phyloP scores from a whole-genome alignment of 2,329 filamentous ascomycete genomes.

The Periconia sp. region DNA sequence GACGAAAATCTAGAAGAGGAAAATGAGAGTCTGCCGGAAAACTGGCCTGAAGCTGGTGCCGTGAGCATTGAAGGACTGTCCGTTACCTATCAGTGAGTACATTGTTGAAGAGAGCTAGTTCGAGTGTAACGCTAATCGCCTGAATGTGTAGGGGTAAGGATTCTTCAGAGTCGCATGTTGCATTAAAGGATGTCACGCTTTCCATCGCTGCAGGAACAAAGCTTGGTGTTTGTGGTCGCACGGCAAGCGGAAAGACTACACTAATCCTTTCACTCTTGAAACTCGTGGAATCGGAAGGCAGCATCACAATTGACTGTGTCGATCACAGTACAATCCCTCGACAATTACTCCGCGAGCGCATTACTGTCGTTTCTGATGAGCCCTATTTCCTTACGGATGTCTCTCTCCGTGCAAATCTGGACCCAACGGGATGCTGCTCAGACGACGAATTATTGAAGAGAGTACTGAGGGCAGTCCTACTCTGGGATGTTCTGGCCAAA shows the following conservation, averaged over 20 bases:
- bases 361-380: background rate
- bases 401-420: background rate
- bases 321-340: background rate
- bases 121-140: background rate
- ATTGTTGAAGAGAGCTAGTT: background rate
- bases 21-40: conserved; percentile 19
- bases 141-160: background rate
- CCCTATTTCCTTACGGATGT: background rate
- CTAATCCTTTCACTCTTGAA: conserved; percentile 37
- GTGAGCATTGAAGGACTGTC: conserved; percentile 45
- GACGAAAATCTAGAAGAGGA: conserved; percentile 45
- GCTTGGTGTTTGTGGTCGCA: conserved; percentile 57
- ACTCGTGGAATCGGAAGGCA: conserved; percentile 9
- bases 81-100: conserved; percentile 31
- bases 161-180: too few relatives aligned
- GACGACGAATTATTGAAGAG: background rate
- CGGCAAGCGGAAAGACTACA: conserved; percentile 42
- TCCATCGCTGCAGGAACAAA: conserved; percentile 52
- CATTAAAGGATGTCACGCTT: conserved; percentile 51
- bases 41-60: conserved; percentile 32
- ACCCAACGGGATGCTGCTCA: background rate
- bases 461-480: background rate
- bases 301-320: conserved; percentile 6
- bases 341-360: conserved; percentile 1
- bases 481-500: background rate